Evolutionary conservation across 805 yeast genomes (phyloP).

Genomic region (Ogataea degrootiae): DNA sequence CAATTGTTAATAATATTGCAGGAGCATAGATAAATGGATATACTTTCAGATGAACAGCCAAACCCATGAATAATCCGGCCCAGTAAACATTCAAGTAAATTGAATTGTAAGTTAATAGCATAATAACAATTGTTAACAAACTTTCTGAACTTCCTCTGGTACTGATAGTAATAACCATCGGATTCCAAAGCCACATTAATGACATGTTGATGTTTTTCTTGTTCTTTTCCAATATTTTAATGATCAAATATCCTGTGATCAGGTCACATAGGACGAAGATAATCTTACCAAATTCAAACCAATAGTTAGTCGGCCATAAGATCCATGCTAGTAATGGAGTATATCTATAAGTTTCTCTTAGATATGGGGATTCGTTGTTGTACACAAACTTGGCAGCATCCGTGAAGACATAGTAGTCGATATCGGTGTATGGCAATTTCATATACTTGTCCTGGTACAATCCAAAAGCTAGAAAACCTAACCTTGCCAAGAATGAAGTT

Average conservation of each 20-base stretch:
- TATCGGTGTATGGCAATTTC: slow-evolving; percentile 86
- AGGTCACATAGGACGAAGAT: slow-evolving; percentile 76
- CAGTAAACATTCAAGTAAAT: slow-evolving; percentile 28
- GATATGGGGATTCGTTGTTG: slow-evolving; percentile 61
- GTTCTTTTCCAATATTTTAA: slow-evolving; percentile 33
- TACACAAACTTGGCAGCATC: slow-evolving; percentile 80
- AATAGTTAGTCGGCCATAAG: slow-evolving; percentile 59
- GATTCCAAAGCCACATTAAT: slow-evolving; percentile 79
- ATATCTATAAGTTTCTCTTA: slow-evolving; percentile 84
- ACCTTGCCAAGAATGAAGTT: slow-evolving; percentile 36
- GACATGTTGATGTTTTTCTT: slow-evolving; percentile 12
- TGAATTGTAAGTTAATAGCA: slow-evolving; percentile 51
- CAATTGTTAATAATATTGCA: slow-evolving; percentile 44
- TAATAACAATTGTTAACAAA: slow-evolving; percentile 70
- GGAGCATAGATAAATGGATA: slow-evolving; percentile 91
- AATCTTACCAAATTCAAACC: slow-evolving; percentile 71
- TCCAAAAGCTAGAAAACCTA: slow-evolving; percentile 71
- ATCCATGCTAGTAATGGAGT: slow-evolving; percentile 90
- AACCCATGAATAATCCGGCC: slow-evolving; percentile 56
- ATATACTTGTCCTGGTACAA: slow-evolving; percentile 77
- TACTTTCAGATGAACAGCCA: slow-evolving; percentile 83
- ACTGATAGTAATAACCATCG: slow-evolving; percentile 90
- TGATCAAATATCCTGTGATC: slow-evolving; percentile 65
- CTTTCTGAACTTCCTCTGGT: slow-evolving; percentile 95
- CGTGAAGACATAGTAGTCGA: slow-evolving; percentile 89